Conservation (phyloP, 192 early-diverging fungal species). For the Obelidium mucronatum region DNA sequence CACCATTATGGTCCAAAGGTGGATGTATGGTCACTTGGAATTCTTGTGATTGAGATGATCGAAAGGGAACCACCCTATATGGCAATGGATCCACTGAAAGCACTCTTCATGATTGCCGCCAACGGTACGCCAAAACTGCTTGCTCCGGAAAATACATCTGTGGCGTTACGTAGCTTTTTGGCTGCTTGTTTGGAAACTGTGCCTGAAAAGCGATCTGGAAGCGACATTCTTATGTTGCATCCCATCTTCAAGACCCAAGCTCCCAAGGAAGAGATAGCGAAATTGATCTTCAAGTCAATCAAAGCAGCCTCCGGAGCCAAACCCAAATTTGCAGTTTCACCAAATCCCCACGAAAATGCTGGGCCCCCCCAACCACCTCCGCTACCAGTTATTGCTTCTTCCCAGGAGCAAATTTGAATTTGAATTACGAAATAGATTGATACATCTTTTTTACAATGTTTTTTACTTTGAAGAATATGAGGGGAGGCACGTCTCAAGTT, state of each 20-base stretch:
- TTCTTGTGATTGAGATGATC: constrained; percentile 65
- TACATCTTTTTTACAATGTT: no score
- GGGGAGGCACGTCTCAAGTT: no score
- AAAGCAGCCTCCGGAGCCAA: no score
- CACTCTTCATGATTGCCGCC: constrained; percentile 74
- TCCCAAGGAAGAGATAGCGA: neutral
- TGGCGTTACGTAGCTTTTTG: constrained; percentile 87
- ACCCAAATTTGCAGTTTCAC: no score
- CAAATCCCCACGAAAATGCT: no score
- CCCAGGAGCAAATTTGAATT: no score
- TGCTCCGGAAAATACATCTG: constrained; percentile 79
- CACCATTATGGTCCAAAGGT: constrained; percentile 56
- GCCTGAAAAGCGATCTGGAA: constrained; percentile 79
- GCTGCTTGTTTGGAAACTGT: constrained; percentile 89
- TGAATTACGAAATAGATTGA: no score
- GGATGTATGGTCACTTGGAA: constrained; percentile 67
- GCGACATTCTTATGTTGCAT: constrained; percentile 72
- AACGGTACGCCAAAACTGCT: constrained; percentile 91
- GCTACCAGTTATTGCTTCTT: no score
- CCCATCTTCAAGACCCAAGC: neutral
- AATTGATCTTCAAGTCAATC: no score
- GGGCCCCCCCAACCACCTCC: no score
- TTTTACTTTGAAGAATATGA: no score
- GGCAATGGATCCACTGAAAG: constrained; percentile 85
- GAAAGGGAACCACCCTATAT: constrained; percentile 68